These are phyloP conservation scores for Pulicaria dysenterica DNA, from an alignment of 129 eudicot species.

Conservation along the genomic window DNA sequence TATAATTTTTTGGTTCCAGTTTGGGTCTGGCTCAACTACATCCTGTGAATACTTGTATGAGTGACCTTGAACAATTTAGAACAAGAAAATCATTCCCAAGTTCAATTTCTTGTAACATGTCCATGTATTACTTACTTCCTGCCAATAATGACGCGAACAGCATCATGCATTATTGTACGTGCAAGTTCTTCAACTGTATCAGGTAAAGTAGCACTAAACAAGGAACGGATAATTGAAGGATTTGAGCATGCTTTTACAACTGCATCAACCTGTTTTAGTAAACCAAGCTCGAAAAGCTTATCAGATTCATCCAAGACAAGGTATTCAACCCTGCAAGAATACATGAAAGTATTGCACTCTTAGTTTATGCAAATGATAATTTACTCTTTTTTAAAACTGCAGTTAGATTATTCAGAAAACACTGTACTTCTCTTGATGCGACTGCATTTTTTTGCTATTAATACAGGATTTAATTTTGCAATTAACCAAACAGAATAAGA, in stretches of 20 bases:
- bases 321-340: constrained; percentile 81
- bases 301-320: constrained; percentile 98
- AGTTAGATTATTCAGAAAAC: neutral
- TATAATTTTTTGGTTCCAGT: too few species aligned
- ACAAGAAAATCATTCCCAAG: too few species aligned
- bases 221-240: constrained; percentile 81
- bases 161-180: constrained; percentile 98
- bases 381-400: neutral
- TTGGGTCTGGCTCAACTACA: too few species aligned
- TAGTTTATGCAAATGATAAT: neutral
- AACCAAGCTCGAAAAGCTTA: constrained; percentile 88
- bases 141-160: constrained; percentile 90
- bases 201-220: constrained; percentile 97
- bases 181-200: constrained; percentile 98
- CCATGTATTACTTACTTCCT: constrained; percentile 61
- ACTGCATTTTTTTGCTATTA: neutral
- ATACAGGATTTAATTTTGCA: neutral
- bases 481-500: neutral
- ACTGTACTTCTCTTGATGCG: neutral
- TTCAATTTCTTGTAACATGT: too few species aligned
- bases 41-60: too few species aligned
- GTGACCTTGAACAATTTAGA: too few species aligned
- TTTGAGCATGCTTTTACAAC: constrained; percentile 97
- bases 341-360: constrained; percentile 5
- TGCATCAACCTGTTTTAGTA: constrained; percentile 79